Conservation (phyloP, 768 basidiomycete species). For the Tricholoma hemisulphureum region DNA sequence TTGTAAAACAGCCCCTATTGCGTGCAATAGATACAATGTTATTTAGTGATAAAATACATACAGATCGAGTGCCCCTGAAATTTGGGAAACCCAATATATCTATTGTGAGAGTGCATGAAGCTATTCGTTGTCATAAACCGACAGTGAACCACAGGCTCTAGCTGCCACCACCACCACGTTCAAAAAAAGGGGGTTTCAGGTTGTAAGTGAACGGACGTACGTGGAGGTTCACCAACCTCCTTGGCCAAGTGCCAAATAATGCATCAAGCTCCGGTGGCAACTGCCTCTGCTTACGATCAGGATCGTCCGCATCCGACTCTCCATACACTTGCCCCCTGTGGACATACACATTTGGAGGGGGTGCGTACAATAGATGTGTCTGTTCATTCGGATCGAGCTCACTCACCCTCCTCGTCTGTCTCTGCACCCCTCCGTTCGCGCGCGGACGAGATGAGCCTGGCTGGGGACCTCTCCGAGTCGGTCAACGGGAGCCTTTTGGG, state of each 20-base stretch:
- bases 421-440: no score
- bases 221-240: constrained; percentile 66
- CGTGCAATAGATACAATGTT: background rate
- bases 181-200: background rate
- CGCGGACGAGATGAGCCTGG: no score
- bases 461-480: no score
- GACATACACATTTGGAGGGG: constrained; percentile 7
- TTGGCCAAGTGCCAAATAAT: no score
- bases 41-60: no score
- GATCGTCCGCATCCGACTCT: constrained; percentile 13
- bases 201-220: constrained; percentile 39
- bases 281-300: constrained; percentile 34
- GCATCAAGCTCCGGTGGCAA: constrained; percentile 48
- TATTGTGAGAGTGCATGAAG: background rate
- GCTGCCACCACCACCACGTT: constrained; percentile 86
- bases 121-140: constrained; percentile 47
- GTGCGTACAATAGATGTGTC: constrained; percentile 34
- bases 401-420: no score
- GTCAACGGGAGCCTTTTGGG: no score
- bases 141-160: constrained; percentile 65
- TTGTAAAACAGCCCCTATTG: no score
- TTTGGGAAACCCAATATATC: no score
- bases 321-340: constrained; percentile 4
- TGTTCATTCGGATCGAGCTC: constrained; percentile 32
- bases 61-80: background rate